These are phyloP conservation scores for Talaromyces liani DNA, from an alignment of 495 filamentous ascomycete genomes.

Conservation along the genomic window DNA sequence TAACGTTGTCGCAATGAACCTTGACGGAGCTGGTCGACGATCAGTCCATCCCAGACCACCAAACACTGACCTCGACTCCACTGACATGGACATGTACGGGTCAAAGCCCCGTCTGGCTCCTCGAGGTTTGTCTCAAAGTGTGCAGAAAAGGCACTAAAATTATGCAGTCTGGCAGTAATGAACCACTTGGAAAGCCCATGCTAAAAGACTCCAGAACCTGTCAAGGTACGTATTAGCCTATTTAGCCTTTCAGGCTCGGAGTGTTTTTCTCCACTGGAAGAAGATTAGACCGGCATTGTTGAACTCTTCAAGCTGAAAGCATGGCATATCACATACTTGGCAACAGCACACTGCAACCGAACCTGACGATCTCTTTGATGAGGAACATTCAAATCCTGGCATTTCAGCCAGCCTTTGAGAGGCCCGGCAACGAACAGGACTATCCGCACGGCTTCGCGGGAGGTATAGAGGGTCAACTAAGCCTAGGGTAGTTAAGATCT, in stretches of 20 bases:
- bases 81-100: not conserved
- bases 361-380: not conserved
- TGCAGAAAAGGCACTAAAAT: not conserved
- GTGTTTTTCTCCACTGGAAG: not conserved
- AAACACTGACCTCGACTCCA: not conserved
- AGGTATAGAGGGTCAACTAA: not conserved
- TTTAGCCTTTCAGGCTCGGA: not conserved
- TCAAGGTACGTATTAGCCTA: not conserved
- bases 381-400: not conserved
- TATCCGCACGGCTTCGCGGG: not conserved
- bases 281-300: not conserved
- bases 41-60: not conserved
- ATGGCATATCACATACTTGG: not conserved
- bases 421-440: not conserved
- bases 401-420: not conserved
- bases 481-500: not conserved
- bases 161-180: not conserved
- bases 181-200: not conserved
- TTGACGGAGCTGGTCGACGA: not conserved
- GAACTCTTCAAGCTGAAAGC: not conserved
- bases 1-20: not conserved
- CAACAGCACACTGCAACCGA: not conserved
- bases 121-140: not conserved
- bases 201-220: not conserved
- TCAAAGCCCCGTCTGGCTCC: not conserved